Conservation (phyloP, 768 basidiomycete genomes). For the Boletales sp. region DNA sequence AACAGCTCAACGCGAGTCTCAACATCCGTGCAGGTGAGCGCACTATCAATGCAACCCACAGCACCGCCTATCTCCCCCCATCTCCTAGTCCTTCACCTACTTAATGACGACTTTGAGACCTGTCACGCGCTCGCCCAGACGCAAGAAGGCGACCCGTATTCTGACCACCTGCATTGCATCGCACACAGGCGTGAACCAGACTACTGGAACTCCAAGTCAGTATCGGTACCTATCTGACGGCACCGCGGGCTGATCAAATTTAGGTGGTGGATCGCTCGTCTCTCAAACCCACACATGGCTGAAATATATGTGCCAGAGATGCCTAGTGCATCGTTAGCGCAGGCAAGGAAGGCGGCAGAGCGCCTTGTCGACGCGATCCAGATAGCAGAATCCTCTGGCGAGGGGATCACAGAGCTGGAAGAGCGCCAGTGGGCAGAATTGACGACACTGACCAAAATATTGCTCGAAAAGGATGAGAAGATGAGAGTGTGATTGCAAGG, state of each 20-base stretch:
- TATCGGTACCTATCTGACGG: no score
- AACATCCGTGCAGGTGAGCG: slow-evolving; percentile 3
- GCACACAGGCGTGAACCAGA: slow-evolving; percentile 24
- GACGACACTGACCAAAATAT: slow-evolving; percentile 15
- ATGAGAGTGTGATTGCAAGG: background rate
- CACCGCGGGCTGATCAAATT: slow-evolving; percentile 8
- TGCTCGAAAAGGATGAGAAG: slow-evolving; percentile 9
- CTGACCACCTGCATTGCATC: slow-evolving; percentile 21
- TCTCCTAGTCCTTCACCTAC: no score
- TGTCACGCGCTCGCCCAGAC: background rate
- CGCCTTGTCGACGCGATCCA: slow-evolving; percentile 13
- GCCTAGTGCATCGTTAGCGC: slow-evolving; percentile 1
- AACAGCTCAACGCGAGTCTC: slow-evolving; percentile 11
- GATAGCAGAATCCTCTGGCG: slow-evolving; percentile 8
- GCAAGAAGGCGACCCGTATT: slow-evolving; percentile 18
- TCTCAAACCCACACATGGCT: slow-evolving; percentile 12
- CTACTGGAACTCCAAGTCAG: no score
- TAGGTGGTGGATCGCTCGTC: slow-evolving; percentile 6
- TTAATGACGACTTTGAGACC: no score
- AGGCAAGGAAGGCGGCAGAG: slow-evolving; percentile 6
- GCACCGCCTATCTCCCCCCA: no score
- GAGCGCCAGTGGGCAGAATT: slow-evolving; percentile 17
- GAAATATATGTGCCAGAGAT: slow-evolving; percentile 14
- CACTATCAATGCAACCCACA: no score
- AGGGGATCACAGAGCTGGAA: slow-evolving; percentile 13